Evolutionary conservation across 225 moss, liverwort and hornwort species (phyloP), one percentile per base, ranked within the genome.

Genomic region (Thuidium tamariscinum): DNA sequence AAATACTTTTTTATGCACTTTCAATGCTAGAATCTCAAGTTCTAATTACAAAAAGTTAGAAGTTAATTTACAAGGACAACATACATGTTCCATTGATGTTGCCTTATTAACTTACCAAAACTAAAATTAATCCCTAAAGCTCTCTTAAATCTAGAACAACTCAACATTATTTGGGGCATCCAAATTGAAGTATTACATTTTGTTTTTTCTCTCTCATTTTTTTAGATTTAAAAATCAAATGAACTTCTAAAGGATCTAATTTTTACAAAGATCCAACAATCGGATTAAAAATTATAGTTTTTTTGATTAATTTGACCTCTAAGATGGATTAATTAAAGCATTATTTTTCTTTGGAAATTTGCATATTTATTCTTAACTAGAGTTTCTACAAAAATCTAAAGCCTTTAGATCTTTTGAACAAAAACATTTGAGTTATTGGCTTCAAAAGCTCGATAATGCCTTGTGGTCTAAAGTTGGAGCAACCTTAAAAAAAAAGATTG

Each of bases 291-390:
- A 1, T 65, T 11, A 2, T n/a, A 1, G 3, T 17, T 18, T 8
- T 11, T 66, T 32, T 16, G 3, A 30, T 63, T 34, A 7, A 34
- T 19, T 39, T 22, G 4, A 67, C 37, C 22, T 67, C 37, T 10
- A 37, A 7, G 1, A 4, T 23, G 0, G 7, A 39, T 0, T 1
- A 2, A 68, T 0, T 2, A 39, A 1, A 39, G 13, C 23, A 39
- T 37, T 22, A 39, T 68, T 23, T 66, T 36, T 11, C 20, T 36
- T 20, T 11, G 3, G 18, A 6, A 21, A 11, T 21, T 36, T 66
- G 20, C 20, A 36, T 36, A 20, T 6, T 20, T n/a, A 17, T 32
- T 20, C 6, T 20, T 20, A 36, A 66, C 1, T 66, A 6, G 36
- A 36, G 20, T 20, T 11, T 36, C 20, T 36, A 66, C 3, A 11